phyloP scores from a whole-genome alignment of 495 filamentous ascomycete genomes.

The Xylaria curta region DNA sequence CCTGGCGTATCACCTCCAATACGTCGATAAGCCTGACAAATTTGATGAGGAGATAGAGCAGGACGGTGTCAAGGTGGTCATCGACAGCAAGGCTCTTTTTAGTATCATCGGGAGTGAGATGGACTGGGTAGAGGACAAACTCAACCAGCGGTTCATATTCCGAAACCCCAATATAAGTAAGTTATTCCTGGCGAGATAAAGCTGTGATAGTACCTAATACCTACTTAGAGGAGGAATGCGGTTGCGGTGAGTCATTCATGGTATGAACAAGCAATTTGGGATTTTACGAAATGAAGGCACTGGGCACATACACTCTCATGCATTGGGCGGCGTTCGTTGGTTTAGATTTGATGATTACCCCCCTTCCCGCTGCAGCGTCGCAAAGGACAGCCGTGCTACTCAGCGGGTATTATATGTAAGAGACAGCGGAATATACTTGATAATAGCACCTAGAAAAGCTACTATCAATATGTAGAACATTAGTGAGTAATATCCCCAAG shows the following conservation, averaged over 20 bases:
- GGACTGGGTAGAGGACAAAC: constrained; percentile 97
- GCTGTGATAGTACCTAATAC: constrained; percentile 5
- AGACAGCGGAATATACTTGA: background rate
- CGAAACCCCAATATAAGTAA: constrained; percentile 97
- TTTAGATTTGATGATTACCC: background rate
- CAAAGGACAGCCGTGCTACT: background rate
- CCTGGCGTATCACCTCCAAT: constrained; percentile 93
- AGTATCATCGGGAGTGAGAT: constrained; percentile 99
- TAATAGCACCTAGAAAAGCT: constrained; percentile 21
- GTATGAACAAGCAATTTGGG: constrained; percentile 54
- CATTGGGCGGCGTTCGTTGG: constrained; percentile 27
- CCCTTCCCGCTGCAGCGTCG: background rate
- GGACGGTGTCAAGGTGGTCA: constrained; percentile 92
- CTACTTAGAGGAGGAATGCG: constrained; percentile 86
- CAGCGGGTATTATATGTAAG: background rate
- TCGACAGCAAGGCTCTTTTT: constrained; percentile 95
- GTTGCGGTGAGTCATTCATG: constrained; percentile 97
- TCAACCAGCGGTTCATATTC: constrained; percentile 90
- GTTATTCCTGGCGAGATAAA: constrained; percentile 44
- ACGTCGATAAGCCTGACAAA: constrained; percentile 83
- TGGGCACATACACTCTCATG: constrained; percentile 19
- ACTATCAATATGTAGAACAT: background rate
- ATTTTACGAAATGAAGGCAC: background rate
- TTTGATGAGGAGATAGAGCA: constrained; percentile 96
- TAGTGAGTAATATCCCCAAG: background rate